Conservation (phyloP, 805 yeast species). For the Saccharomyces jurei region DNA sequence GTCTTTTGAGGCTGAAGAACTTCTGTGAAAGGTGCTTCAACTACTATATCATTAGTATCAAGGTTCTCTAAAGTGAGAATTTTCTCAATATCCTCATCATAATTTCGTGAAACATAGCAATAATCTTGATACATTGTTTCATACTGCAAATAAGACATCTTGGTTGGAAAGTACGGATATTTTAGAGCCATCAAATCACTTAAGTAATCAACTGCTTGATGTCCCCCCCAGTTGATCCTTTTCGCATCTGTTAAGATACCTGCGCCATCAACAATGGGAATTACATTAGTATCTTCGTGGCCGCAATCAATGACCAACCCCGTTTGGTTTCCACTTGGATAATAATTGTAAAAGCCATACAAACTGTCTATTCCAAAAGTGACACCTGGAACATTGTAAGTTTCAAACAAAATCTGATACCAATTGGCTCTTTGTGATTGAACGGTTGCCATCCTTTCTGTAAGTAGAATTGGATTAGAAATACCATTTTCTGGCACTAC, state of each 20-base stretch:
- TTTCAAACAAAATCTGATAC: slow-evolving; percentile 81
- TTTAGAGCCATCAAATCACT: slow-evolving; percentile 60
- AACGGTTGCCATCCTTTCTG: slow-evolving; percentile 70
- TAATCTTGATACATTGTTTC: slow-evolving; percentile 62
- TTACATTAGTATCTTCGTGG: slow-evolving; percentile 69
- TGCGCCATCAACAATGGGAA: slow-evolving; percentile 70
- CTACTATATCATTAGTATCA: slow-evolving; percentile 60
- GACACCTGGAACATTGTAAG: slow-evolving; percentile 64
- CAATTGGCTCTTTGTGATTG: slow-evolving; percentile 60
- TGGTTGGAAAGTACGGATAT: slow-evolving; percentile 86
- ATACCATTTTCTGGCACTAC: slow-evolving; percentile 48
- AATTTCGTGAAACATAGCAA: slow-evolving; percentile 70
- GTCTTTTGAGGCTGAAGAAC: slow-evolving; percentile 62
- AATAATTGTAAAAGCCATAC: slow-evolving; percentile 68
- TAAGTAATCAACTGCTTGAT: slow-evolving; percentile 57
- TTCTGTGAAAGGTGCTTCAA: slow-evolving; percentile 76
- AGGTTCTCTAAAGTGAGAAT: slow-evolving; percentile 55
- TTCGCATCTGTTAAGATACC: slow-evolving; percentile 63
- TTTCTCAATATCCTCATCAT: slow-evolving; percentile 50
- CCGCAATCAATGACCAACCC: slow-evolving; percentile 84
- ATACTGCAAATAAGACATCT: slow-evolving; percentile 54
- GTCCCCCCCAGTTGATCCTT: slow-evolving; percentile 89
- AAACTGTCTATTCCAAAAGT: slow-evolving; percentile 78
- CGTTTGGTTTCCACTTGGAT: slow-evolving; percentile 29
- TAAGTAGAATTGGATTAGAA: slow-evolving; percentile 72